Base-by-base conservation (phyloP, 2,329 filamentous ascomycete genomes). In the Neophaeococcomyces mojaviensis region DNA sequence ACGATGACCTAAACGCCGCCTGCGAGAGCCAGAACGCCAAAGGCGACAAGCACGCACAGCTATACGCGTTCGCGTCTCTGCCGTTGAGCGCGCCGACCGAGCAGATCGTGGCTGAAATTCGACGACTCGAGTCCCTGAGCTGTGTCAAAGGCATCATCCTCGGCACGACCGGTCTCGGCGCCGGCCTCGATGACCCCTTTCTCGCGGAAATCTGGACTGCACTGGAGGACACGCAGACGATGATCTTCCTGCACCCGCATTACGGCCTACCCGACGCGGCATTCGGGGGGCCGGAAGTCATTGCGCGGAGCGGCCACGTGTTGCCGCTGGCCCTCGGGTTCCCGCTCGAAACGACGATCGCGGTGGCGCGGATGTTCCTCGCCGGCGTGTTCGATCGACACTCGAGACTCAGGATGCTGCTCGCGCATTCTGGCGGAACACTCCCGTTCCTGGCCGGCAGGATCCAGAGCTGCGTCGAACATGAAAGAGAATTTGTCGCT, bases 301-400 rank as follows among this genome's bases (percentile, higher is more conserved):
- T 68, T 18, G 81, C 83, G 49, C 73, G 77, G 26, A 95, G 94
- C 60, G 89, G 89, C 0, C 89, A 95, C 62, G 88, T 95, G 1
- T 72, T 96, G 2, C 86, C 88, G 0, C 70, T 96, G 0, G 86
- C 88, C 0, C 69, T 96, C 3, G 89, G 89, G 0, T 95, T 95
- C 61, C 88, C 89, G 0, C 78, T 96, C 55, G 89, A 96, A 67
- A 96, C 89, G 1, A 95, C 89, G 1, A 90, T 96, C 56, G 87
- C 88, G 0, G 82, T 95, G 2, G 80, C 86, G 3, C 74, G 89
- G 38, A 94, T 96, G 87, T 81, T 88, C 44, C 70, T 96, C n/a
- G 78, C 83, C 0, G 86, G 87, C 0, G 84, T 94, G 0, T 95
- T 92, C 64, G 88, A 94, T 62, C 73, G 77, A 8, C 84, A 88